phyloP scores from a whole-genome alignment of 2,329 filamentous ascomycete species.

The Colletotrichum simmondsii region DNA sequence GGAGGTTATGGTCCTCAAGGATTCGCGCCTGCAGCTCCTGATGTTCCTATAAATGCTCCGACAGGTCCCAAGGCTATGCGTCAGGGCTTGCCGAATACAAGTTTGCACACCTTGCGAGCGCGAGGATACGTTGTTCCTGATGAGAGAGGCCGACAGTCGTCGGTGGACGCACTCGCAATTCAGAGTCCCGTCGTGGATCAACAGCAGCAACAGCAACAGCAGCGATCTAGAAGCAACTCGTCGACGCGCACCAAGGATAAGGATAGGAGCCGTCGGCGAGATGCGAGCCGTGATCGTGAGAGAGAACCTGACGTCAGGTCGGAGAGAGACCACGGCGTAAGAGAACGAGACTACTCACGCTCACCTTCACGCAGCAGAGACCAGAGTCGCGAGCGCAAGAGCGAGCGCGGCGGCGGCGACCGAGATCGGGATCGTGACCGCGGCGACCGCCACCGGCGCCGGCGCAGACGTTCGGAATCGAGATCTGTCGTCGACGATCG shows the following conservation, averaged over 20 bases:
- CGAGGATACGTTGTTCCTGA: conserved; percentile 60
- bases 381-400: conserved; percentile 57
- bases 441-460: conserved; percentile 50
- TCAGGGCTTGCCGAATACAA: conserved; percentile 86
- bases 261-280: conserved; percentile 45
- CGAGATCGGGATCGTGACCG: conserved; percentile 43
- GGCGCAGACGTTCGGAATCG: conserved; percentile 66
- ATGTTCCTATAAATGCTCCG: conserved; percentile 77
- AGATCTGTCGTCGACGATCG: conserved; percentile 54
- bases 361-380: conserved; percentile 48
- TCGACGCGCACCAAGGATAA: conserved; percentile 49
- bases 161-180: conserved; percentile 41
- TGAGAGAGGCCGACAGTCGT: conserved; percentile 39
- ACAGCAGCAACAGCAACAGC: conserved; percentile 42
- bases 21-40: conserved; percentile 47
- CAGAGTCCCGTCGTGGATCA: conserved; percentile 46
- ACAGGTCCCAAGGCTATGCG: conserved; percentile 96
- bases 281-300: conserved; percentile 47
- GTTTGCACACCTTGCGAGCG: conserved; percentile 73
- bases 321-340: conserved; percentile 36
- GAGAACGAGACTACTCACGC: conserved; percentile 42
- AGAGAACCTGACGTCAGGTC: conserved; percentile 41
- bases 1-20: conserved; percentile 34
- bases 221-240: conserved; percentile 61
- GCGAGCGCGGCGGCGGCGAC: conserved; percentile 49